Evolutionary conservation across 805 yeast species (phyloP), one percentile per base, ranked within the genome.

Genomic region (Monosporozyma servazzii): DNA sequence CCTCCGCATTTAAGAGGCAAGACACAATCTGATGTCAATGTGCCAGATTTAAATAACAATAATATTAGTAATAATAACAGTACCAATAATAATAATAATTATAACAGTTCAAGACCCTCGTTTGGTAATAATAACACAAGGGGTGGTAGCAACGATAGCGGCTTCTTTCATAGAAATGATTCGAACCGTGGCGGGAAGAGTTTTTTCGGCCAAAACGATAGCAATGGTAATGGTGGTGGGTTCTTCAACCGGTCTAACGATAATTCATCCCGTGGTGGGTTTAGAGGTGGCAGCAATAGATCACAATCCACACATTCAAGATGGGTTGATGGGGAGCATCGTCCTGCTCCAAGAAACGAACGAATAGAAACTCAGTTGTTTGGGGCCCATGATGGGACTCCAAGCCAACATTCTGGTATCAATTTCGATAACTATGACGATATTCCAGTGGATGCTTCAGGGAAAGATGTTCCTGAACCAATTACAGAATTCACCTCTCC

Each of bases 371-470:
- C 75, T 53, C 89, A 87, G 64, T 75, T 91, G 54, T 93, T 86
- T 64, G 98, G 99, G 59, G 95, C 81, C 62, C 75, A 87, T 59
- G 64, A 69, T 36, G 80, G 81, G 74, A n/a, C 41, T 13, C 43
- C 44, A 42, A 43, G 37, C 5, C 96, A 86, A 75, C 81, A 91
- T 51, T 84, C 96, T 29, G 98, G 99, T 76, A 93, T 93, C 73
- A 91, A 91, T 76, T 91, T 91, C 64, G 98, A 93, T 72, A 87
- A 88, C 77, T 91, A 91, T 72, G 98, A 91, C 68, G 96, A 93
- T 55, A 93, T 91, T 57, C 98, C 98, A 53, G 97, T 91, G 57
- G 97, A 91, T 73, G 98, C 96, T 48, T 73, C 95, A 48, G 99
- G 99, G 71, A 85, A 85, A 43, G 80, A 84, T 54, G 95, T 88